Percentiles rank a stretch among this genome's conserved stretches.
These are phyloP conservation scores for Populus deltoides DNA, from an alignment of 345 rosid genomes.

Conservation along the genomic window DNA sequence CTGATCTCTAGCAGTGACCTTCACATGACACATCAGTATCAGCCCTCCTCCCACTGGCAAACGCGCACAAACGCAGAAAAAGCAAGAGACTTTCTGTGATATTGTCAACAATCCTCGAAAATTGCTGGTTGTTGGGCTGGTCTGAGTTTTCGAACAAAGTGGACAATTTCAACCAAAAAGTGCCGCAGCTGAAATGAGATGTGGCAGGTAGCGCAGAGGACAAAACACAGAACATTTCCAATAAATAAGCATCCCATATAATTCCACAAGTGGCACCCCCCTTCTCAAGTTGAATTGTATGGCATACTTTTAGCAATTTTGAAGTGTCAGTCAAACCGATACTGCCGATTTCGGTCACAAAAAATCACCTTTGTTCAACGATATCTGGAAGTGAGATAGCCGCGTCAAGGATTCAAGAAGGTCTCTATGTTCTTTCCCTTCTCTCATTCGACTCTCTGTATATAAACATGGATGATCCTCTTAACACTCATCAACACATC, in stretches of 20 bases:
- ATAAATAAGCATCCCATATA: background rate
- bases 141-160: too few relatives aligned
- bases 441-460: background rate
- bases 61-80: too few relatives aligned
- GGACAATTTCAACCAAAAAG: too few relatives aligned
- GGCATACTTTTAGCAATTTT: too few relatives aligned
- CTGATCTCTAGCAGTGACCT: too few relatives aligned
- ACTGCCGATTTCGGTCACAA: background rate
- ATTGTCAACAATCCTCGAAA: background rate
- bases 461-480: background rate
- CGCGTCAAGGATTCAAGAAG: background rate
- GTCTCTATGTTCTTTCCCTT: background rate
- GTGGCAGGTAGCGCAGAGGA: too few relatives aligned
- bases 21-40: too few relatives aligned
- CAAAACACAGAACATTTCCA: too few relatives aligned
- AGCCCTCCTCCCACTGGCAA: too few relatives aligned
- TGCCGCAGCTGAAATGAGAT: too few relatives aligned
- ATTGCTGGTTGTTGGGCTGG: too few relatives aligned
- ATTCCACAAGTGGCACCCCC: background rate
- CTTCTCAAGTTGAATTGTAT: background rate
- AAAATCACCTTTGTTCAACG: background rate
- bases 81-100: too few relatives aligned
- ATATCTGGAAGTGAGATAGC: background rate
- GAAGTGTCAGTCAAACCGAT: background rate
- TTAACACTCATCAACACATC: background rate